These are phyloP conservation scores for Glycyrrhiza uralensis DNA, from an alignment of 306 rosid genomes.

Conservation along the genomic window DNA sequence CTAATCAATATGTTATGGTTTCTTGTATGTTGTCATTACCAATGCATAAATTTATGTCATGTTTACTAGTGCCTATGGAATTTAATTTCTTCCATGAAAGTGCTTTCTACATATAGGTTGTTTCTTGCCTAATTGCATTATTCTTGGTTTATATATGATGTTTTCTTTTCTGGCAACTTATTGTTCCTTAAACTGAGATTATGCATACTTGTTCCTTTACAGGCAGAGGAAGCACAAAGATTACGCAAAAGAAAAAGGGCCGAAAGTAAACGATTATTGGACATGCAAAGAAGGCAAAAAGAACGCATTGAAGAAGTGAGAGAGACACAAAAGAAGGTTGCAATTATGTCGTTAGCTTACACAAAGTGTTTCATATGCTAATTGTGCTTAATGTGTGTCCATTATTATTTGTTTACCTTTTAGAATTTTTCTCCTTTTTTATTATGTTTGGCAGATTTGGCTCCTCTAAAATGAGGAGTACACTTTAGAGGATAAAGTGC, in stretches of 20 bases:
- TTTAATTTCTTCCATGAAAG: neutral
- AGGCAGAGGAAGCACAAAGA: slow-evolving; percentile 85
- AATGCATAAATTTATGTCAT: no score
- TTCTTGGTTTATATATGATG: neutral
- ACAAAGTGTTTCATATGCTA: neutral
- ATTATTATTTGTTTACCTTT: neutral
- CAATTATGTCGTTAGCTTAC: slow-evolving; percentile 3
- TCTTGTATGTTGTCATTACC: neutral
- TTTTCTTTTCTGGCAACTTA: neutral
- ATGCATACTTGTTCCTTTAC: slow-evolving; percentile 19
- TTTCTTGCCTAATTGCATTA: neutral
- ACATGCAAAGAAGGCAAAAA: slow-evolving; percentile 81
- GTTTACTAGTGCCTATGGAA: neutral
- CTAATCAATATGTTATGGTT: neutral
- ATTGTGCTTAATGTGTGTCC: neutral
- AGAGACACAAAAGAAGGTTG: slow-evolving; percentile 90
- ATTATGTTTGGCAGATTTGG: neutral
- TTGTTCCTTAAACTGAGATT: slow-evolving; percentile 13
- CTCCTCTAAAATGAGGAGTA: neutral
- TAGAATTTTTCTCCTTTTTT: neutral
- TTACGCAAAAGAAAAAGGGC: slow-evolving; percentile 83
- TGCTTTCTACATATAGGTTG: neutral
- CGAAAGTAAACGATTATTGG: slow-evolving; percentile 58
- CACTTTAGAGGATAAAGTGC: neutral
- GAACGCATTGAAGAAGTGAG: slow-evolving; percentile 93